Evolutionary conservation across 1,284 basidiomycete species (phyloP), one percentile per base, ranked within the genome.

Genomic region (Malassezia equina): DNA sequence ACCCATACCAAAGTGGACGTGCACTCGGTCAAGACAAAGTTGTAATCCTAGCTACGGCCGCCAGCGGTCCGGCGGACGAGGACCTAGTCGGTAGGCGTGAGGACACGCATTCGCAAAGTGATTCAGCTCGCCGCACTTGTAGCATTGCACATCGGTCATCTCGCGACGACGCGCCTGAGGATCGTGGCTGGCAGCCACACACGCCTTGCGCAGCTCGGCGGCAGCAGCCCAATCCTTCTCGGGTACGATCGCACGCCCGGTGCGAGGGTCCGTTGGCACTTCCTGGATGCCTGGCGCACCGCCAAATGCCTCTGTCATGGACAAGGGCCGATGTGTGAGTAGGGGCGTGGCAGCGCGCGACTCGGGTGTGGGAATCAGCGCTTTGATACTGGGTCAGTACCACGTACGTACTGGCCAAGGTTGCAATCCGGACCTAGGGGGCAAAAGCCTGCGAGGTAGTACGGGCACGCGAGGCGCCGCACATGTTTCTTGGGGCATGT

Each of bases 401-500:
- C 21, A 7, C 7, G 2, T 32, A 62, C 64, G 60, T 53, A 64
- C 62, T 99, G 94, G 75, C 90, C 90, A 50, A 84, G 81, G 27
- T 84, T 80, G 76, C 94, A 98, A 40, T 90, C 85, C 31, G 86
- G 82, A 0, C 94, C 94, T 57, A 86, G 76, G n/a, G 90, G 90
- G 76, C 94, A 99, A 75, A 98, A 90, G 2, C 94, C 94, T 12
- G 87, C 87, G 27, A 95, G 76, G 77, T 94, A 99, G 23, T 84
- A 78, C 62, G 90, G 88, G 75, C 94, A 99, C 27, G 88, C 83
- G 15, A 91, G 86, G 47, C 88, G 81, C 45, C 90, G 82, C 31
- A 95, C 84, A 76, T 99, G 94, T 77, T 94, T 91, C 52, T 91
- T 82, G 4, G 88, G 84, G 74, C 94, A 99, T 17, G 77, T 78